Conservation (phyloP, 495 filamentous ascomycete species). For the Neurospora sp. region DNA sequence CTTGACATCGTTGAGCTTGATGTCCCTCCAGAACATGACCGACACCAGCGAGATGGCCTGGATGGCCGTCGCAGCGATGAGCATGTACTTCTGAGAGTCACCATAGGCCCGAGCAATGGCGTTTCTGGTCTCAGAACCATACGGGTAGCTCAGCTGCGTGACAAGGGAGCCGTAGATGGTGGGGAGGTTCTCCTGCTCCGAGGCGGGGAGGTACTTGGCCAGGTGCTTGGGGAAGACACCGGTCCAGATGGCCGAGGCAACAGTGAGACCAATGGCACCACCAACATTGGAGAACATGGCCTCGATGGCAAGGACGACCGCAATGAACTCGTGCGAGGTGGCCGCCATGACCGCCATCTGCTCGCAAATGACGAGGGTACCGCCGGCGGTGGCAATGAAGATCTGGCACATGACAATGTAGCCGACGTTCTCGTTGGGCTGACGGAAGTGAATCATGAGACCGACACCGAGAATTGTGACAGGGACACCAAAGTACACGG, state of each 20-base stretch:
- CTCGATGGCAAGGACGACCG: constrained; percentile 54
- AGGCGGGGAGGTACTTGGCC: constrained; percentile 45
- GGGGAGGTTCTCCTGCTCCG: constrained; percentile 31
- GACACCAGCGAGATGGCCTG: constrained; percentile 37
- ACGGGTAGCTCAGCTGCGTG: constrained; percentile 42
- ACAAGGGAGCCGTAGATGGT: constrained; percentile 44
- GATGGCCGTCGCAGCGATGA: constrained; percentile 43
- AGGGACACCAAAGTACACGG: constrained; percentile 52
- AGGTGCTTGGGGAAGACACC: constrained; percentile 47
- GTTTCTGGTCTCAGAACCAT: constrained; percentile 38
- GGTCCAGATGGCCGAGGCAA: constrained; percentile 60
- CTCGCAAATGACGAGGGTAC: constrained; percentile 47
- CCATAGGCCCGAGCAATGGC: constrained; percentile 51
- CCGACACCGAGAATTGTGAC: constrained; percentile 57
- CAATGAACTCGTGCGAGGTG: constrained; percentile 54
- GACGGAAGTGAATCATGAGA: constrained; percentile 61
- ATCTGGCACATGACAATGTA: constrained; percentile 72
- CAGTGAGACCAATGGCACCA: constrained; percentile 50
- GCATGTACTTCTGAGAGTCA: constrained; percentile 44
- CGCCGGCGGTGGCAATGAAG: constrained; percentile 62
- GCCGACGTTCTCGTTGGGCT: constrained; percentile 44
- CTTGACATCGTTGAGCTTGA: constrained; percentile 46
- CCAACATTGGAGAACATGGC: constrained; percentile 54
- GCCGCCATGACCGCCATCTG: constrained; percentile 62
- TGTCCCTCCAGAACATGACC: constrained; percentile 43